Evolutionary conservation across 768 basidiomycete species (phyloP), one percentile per base, ranked within the genome.

Genomic region (Mycena maculata): DNA sequence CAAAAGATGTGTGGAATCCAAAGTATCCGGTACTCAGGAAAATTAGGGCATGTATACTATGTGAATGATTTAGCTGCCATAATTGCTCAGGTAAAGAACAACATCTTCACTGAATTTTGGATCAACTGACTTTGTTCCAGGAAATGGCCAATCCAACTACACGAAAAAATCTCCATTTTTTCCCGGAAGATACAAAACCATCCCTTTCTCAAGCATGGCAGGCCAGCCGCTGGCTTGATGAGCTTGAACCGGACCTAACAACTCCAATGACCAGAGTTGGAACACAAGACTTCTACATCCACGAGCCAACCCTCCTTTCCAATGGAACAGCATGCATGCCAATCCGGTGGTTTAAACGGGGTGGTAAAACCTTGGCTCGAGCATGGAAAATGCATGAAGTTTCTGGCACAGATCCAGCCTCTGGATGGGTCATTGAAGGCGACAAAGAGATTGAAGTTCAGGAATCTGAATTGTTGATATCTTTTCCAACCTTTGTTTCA

Each of bases 61-160:
- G 68, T 68, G 4, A 75, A 75, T 56, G 60, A 60, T 12, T 20
- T 75, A 15, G 45, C 70, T 25, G 56, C 60, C 9, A 67, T 75
- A n/a, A 71, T 74, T 20, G 47, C 58, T 23, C 74, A 71, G 59
- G 65, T 67, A 10, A 41, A 20, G 9, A 28, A 18, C 39, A 16
- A 12, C 9, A 7, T 49, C 6, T 30, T 33, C n/a, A n/a, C n/a
- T n/a, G n/a, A 7, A 25, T 36, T 25, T 10, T 13, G 22, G n/a
- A 30, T 23, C 4, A n/a, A 16, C 48, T 42, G 12, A 44, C 13
- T 38, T 15, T n/a, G 20, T 28, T 13, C 20, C 41, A 75, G 74
- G 74, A 75, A 70, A 72, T 74, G 71, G 63, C 71, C 1, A 75
- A 75, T 45, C 74, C 74, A 4, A 41, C 12, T 4, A 55, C 67